Percentiles rank a stretch among this genome's conserved stretches.
phyloP scores from a whole-genome alignment of 2,329 filamentous ascomycete species.

The Myriosclerotinia curreyana region DNA sequence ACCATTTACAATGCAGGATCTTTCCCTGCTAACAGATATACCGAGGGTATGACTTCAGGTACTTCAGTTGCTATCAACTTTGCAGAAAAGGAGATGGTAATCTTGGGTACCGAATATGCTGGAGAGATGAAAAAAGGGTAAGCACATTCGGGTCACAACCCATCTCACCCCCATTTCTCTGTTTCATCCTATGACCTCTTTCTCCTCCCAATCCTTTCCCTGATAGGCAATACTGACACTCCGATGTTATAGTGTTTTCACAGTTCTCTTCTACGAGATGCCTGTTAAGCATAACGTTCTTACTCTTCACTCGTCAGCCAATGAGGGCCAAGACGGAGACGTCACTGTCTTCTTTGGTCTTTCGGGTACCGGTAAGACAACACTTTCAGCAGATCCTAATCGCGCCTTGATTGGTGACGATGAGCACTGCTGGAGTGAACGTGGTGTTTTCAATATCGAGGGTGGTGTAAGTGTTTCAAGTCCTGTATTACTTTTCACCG shows the following conservation, averaged over 20 bases:
- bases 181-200: no score
- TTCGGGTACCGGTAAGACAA: constrained; percentile 98
- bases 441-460: constrained; percentile 98
- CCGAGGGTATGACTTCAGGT: constrained; percentile 96
- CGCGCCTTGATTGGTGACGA: constrained; percentile 95
- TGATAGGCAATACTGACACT: no score
- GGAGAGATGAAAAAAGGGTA: constrained; percentile 99
- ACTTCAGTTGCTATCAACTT: constrained; percentile 99
- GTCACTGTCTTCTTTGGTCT: constrained; percentile 99
- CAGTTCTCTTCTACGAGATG: constrained; percentile 99
- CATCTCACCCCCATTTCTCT: no score
- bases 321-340: constrained; percentile 91
- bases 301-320: constrained; percentile 96
- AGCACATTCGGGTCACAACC: no score
- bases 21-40: constrained; percentile 98
- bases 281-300: constrained; percentile 99
- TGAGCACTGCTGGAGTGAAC: constrained; percentile 99
- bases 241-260: constrained; percentile 95
- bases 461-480: constrained; percentile 58
- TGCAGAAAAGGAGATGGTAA: constrained; percentile 99
- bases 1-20: constrained; percentile 99
- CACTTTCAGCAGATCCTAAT: constrained; percentile 93
- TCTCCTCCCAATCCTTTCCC: no score
- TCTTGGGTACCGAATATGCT: constrained; percentile 97
- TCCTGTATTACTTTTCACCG: not conserved